Percentiles rank a stretch among this genome's conserved stretches.
Conservation (phyloP, 257 asterid species). For the Jaltomata sinuosa region DNA sequence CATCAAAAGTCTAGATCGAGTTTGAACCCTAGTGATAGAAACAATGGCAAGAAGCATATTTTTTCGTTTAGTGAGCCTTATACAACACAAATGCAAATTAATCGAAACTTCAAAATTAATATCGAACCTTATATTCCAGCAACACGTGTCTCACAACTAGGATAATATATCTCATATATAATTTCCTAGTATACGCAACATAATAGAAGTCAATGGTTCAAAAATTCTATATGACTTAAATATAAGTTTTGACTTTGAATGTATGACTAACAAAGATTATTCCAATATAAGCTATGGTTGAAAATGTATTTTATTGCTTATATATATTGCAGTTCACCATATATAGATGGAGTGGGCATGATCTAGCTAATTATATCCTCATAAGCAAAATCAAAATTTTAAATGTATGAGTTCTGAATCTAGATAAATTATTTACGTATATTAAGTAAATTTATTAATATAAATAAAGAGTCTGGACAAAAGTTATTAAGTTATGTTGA, state of each 20-base stretch:
- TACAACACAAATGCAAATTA: background rate
- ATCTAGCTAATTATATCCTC: background rate
- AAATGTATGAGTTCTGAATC: background rate
- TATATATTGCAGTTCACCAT: background rate
- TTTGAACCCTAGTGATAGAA: background rate
- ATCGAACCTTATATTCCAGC: background rate
- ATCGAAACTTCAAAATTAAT: background rate
- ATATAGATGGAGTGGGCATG: background rate
- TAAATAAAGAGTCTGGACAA: background rate
- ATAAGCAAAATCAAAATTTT: background rate
- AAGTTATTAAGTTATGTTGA: accelerated
- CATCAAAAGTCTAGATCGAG: accelerated
- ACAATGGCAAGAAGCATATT: background rate
- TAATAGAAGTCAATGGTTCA: background rate
- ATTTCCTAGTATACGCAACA: background rate
- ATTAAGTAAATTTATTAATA: background rate
- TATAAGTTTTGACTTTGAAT: background rate
- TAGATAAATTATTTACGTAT: background rate
- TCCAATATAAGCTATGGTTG: background rate
- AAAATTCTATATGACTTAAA: background rate
- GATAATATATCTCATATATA: background rate
- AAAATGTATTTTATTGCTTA: background rate
- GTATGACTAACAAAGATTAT: background rate
- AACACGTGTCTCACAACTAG: background rate
- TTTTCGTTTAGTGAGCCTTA: background rate